Evolutionary conservation across 768 basidiomycete species (phyloP).

Genomic region (Russula vinacea): DNA sequence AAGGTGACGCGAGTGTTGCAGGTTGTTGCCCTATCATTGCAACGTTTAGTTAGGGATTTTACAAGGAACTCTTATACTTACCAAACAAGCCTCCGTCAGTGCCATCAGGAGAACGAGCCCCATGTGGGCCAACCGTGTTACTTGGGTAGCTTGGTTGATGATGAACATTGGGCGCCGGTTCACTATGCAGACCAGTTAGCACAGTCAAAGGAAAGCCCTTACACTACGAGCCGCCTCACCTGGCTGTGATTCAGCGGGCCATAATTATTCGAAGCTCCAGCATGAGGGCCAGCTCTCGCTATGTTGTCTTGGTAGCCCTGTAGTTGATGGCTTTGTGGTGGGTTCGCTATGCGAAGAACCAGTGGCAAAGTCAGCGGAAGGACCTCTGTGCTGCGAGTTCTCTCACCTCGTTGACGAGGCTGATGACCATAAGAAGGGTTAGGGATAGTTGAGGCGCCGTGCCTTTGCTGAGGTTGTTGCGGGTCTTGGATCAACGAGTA

Average conservation of each 20-base stretch:
- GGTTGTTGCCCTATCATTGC: not conserved
- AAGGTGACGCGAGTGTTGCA: not conserved
- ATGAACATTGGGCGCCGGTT: not conserved
- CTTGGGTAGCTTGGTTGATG: not conserved
- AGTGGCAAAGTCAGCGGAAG: not conserved
- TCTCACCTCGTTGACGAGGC: not conserved
- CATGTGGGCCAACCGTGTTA: not conserved
- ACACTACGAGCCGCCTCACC: not conserved
- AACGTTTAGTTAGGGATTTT: not conserved
- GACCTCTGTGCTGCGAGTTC: not conserved
- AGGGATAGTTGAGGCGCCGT: not conserved
- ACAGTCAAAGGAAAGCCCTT: not conserved
- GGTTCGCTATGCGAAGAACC: not conserved
- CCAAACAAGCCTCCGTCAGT: not conserved
- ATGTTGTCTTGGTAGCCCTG: not conserved
- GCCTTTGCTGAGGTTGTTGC: not conserved
- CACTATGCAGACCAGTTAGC: not conserved
- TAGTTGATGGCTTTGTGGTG: too few species aligned
- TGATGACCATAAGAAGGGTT: not conserved
- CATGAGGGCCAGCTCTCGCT: not conserved
- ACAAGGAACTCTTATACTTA: not conserved
- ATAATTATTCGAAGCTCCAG: not conserved
- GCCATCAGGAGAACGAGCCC: not conserved
- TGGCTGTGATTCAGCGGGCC: not conserved
- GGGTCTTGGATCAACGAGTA: too few species aligned